A percentile compares a stretch with the other conserved stretches of the same genome.
Conservation (phyloP, 2,329 filamentous ascomycete genomes). For the Gremmenia infestans region DNA sequence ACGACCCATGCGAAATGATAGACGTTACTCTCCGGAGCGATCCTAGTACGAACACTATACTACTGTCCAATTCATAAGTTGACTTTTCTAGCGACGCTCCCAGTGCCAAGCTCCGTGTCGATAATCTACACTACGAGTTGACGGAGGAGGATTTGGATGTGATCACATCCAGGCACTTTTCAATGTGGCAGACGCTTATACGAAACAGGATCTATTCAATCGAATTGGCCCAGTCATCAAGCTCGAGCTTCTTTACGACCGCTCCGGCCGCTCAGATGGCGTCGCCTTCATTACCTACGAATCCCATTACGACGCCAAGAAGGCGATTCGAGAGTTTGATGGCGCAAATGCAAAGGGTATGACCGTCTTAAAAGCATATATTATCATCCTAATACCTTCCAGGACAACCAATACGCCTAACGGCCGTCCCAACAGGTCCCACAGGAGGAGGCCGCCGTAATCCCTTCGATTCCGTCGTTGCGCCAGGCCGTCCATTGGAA, state of each 20-base stretch:
- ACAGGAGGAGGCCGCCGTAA: slow-evolving; percentile 41
- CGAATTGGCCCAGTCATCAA: slow-evolving; percentile 68
- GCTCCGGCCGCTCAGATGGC: slow-evolving; percentile 82
- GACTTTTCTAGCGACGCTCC: slow-evolving; percentile 38
- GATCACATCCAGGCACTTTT: slow-evolving; percentile 22
- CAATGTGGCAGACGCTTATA: slow-evolving; percentile 9
- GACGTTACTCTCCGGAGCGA: slow-evolving; percentile 29
- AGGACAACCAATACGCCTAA: slow-evolving; percentile 77
- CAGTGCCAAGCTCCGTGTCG: slow-evolving; percentile 72
- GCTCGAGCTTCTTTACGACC: slow-evolving; percentile 75
- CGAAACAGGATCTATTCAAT: slow-evolving; percentile 66
- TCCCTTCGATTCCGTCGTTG: slow-evolving; percentile 51
- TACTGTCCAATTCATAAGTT: slow-evolving; percentile 3
- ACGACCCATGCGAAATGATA: slow-evolving; percentile 22
- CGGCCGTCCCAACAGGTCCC: slow-evolving; percentile 53
- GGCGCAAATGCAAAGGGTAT: slow-evolving; percentile 82
- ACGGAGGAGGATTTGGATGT: slow-evolving; percentile 80
- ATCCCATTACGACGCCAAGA: slow-evolving; percentile 61
- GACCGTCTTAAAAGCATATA: slow-evolving; percentile 4
- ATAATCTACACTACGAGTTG: slow-evolving; percentile 90
- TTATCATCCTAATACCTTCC: slow-evolving; percentile 10
- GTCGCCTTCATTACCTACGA: slow-evolving; percentile 80
- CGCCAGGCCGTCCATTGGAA: slow-evolving; percentile 52
- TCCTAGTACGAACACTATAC: slow-evolving; percentile 21
- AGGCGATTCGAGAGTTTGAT: slow-evolving; percentile 76